Conservation (phyloP, 768 basidiomycete genomes). For the Termitomyces sp. region DNA sequence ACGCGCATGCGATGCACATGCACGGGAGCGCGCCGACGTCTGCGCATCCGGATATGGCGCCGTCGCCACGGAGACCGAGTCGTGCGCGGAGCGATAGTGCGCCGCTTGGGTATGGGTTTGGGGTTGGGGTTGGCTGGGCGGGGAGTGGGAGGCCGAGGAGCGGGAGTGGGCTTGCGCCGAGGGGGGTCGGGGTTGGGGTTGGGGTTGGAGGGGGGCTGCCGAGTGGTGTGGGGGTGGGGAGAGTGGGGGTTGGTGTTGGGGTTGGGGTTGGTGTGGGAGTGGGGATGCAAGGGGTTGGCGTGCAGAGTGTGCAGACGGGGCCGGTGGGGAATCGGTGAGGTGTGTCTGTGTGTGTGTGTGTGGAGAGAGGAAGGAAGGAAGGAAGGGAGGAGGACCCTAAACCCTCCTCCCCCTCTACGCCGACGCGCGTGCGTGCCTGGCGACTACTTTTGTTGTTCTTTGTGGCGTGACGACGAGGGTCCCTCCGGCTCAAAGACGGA, state of each 20-base stretch:
- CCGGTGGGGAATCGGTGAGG: background rate
- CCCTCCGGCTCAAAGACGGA: too few species aligned
- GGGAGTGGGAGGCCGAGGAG: conserved; percentile 38
- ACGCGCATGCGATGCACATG: background rate
- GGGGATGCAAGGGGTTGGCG: background rate
- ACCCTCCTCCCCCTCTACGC: too few species aligned
- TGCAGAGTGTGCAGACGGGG: background rate
- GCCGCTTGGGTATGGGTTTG: conserved; percentile 48
- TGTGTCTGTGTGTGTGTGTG: background rate
- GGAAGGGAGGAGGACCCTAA: background rate
- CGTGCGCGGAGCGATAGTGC: conserved; percentile 70
- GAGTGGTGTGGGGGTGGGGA: background rate
- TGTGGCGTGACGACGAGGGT: too few species aligned
- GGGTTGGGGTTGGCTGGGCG: conserved; percentile 21
- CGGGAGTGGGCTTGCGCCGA: conserved; percentile 43
- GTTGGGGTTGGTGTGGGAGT: too few species aligned
- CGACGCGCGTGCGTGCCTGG: too few species aligned
- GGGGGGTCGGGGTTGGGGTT: conserved; percentile 15
- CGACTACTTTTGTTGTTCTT: too few species aligned
- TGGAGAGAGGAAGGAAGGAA: background rate
- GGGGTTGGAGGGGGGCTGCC: background rate
- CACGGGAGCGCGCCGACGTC: conserved; percentile 19
- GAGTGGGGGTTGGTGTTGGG: background rate
- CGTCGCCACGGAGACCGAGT: conserved; percentile 19
- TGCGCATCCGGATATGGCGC: conserved; percentile 17